Base-by-base conservation (phyloP, 1,139 yeast species). In the Kluyveromyces sp. region DNA sequence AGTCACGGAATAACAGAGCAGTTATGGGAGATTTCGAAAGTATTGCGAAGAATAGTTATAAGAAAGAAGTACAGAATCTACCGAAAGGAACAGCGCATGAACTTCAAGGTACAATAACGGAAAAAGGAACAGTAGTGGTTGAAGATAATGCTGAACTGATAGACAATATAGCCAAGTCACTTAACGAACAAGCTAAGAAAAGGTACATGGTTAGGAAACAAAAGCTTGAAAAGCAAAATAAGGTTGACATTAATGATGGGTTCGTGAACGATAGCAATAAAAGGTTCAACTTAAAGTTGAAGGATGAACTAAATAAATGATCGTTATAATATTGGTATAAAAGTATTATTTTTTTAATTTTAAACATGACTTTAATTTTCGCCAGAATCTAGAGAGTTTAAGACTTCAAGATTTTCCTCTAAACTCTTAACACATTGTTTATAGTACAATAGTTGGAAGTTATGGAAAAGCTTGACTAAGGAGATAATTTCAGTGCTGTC, bases 261-360 rank as follows among this genome's bases (percentile, higher is more conserved):
- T 58, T 45, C 36, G 53, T 88, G 60, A 87, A 84, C 60, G 90
- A 83, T 50, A 83, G 82, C 64, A 88, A 88, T 70, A 77, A 75
- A 58, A 84, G 83, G 58, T 88, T 87, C 66, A 88, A 87, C 65
- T 77, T 75, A 63, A 85, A 85, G 58, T 68, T 88, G 53, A 72
- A 79, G 6, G 53, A 55, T 30, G 52, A 54, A 41, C 45, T 50
- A 34, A 15, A 15, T 15, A 48, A 41, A 38, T 33, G 34, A 41
- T 6, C n/a, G 25, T 25, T 15, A 6, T 5, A 21, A 15, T 15
- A 35, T 25, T 4, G 28, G 41, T 15, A 6, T 30, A 38, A 3
- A 29, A 10, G 41, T 38, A 29, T 30, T n/a, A 2, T 10, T 29
- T 8, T 21, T 7, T n/a, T n/a, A 27, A 15, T 26, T 21, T 38